Percentiles rank a stretch among this genome's conserved stretches.
Evolutionary conservation across 495 filamentous ascomycete genomes (phyloP).

Genomic region (Cercophora newfieldiana): DNA sequence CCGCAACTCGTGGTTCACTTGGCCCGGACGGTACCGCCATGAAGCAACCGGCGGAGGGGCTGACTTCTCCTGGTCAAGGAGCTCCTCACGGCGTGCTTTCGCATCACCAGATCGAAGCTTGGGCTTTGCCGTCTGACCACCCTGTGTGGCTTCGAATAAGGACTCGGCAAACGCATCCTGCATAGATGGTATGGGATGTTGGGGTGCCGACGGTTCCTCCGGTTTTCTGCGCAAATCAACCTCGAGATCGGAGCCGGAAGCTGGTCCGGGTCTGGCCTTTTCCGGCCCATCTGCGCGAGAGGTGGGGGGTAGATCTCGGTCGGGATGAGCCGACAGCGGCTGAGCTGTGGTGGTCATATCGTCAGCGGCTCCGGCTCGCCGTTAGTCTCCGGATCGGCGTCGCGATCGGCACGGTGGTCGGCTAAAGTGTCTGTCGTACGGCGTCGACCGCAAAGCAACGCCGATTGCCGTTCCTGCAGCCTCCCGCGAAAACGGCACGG

Average conservation of each 20-base stretch:
- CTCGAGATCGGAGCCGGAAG: slow-evolving; percentile 19
- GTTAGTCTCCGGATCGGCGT: neutral
- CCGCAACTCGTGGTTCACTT: slow-evolving; percentile 77
- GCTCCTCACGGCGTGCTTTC: slow-evolving; percentile 62
- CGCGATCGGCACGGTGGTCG: slow-evolving; percentile 30
- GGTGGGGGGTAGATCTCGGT: slow-evolving; percentile 29
- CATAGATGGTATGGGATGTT: slow-evolving; percentile 72
- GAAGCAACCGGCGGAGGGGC: slow-evolving; percentile 60
- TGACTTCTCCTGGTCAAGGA: slow-evolving; percentile 66
- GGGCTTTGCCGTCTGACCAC: slow-evolving; percentile 45
- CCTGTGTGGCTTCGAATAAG: slow-evolving; percentile 66
- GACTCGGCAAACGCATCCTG: slow-evolving; percentile 95
- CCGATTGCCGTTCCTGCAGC: slow-evolving; percentile 12
- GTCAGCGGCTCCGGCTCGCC: neutral
- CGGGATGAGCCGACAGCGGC: slow-evolving; percentile 18
- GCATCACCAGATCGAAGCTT: slow-evolving; percentile 60
- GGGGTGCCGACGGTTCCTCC: slow-evolving; percentile 28
- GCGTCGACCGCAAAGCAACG: neutral
- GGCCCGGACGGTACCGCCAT: slow-evolving; percentile 69
- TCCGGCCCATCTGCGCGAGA: slow-evolving; percentile 22
- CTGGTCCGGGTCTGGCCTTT: neutral
- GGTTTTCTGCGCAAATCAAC: slow-evolving; percentile 13
- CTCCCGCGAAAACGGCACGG: slow-evolving; percentile 20
- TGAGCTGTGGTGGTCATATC: slow-evolving; percentile 24
- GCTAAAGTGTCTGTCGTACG: slow-evolving; percentile 29